These are phyloP conservation scores for Schwanniomyces pseudopolymorphus DNA, from an alignment of 805 yeast species.

Conservation along the genomic window DNA sequence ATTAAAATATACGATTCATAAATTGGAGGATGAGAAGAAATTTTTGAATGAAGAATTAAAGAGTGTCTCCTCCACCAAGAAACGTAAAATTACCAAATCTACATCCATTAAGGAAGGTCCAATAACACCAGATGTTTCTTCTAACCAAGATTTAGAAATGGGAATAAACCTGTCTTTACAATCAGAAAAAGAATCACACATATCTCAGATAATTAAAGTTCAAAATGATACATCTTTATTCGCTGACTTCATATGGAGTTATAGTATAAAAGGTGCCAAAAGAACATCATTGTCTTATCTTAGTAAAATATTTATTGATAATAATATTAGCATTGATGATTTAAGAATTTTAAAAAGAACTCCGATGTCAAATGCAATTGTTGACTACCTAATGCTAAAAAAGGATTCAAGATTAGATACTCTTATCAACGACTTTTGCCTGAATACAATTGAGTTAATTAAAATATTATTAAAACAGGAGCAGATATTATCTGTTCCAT, in stretches of 20 bases:
- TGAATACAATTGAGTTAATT: slow-evolving; percentile 21
- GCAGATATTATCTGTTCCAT: slow-evolving; percentile 51
- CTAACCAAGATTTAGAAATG: neutral
- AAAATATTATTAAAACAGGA: slow-evolving; percentile 26
- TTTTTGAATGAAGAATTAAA: slow-evolving; percentile 39
- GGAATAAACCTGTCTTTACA: neutral
- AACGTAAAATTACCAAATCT: slow-evolving; percentile 10
- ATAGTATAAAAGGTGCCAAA: slow-evolving; percentile 35
- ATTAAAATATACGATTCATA: slow-evolving; percentile 31
- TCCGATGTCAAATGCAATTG: slow-evolving; percentile 35
- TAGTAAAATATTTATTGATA: slow-evolving; percentile 29
- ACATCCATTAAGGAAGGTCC: slow-evolving; percentile 10
- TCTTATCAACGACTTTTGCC: slow-evolving; percentile 41
- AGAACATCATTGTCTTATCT: slow-evolving; percentile 31
- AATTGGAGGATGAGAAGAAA: slow-evolving; percentile 43
- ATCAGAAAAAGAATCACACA: slow-evolving; percentile 7
- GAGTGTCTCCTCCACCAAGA: slow-evolving; percentile 20
- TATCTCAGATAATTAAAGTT: slow-evolving; percentile 20
- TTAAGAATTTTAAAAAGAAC: slow-evolving; percentile 23
- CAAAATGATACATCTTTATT: slow-evolving; percentile 34
- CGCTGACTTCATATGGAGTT: slow-evolving; percentile 34
- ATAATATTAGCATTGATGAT: slow-evolving; percentile 14
- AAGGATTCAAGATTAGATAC: slow-evolving; percentile 52
- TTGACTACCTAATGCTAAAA: slow-evolving; percentile 42
- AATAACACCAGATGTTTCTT: neutral